Evolutionary conservation across 1,284 basidiomycete genomes (phyloP), one percentile per base, ranked within the genome.

Genomic region (Ganoderma sinense): DNA sequence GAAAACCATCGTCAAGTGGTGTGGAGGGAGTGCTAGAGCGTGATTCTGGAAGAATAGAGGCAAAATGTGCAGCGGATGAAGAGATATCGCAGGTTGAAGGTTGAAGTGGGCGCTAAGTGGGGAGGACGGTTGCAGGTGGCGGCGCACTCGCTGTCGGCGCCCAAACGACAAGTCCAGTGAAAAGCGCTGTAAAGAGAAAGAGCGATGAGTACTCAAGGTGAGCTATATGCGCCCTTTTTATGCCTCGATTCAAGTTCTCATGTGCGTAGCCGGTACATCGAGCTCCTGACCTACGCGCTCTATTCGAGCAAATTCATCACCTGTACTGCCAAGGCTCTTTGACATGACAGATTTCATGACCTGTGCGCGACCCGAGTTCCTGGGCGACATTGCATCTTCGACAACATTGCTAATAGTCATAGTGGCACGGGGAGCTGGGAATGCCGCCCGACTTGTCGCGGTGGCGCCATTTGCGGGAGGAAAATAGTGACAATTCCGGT

Each of bases 261-360:
- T 16, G 39, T 6, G 2, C 14, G 18, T 0, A 33, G 23, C 81
- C 86, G 89, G 72, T 95, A 95, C 83, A 85, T 95, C 61, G 96
- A 98, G 81, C 89, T 98, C 48, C 85, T 98, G 67, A 94, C 97
- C 66, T 91, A 95, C 67, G 96, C 97, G 36, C 93, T 97, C 18
- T 98, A 97, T 81, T 89, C n/a, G n/a, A n/a, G n/a, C 91, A 62
- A 97, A 98, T 82, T 95, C 96, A 4, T 89, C 98, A 3, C 97
- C 97, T 2, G 86, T 96, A 13, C 97, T 97, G 43, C 96, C 97
- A 84, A 97, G 97, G 82, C 84, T 98, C 20, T 86, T 98, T 75
- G 89, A 96, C 70, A 93, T 98, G 67, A 97, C 97, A 39, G 89
- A 94, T 78, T 91, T 95, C 14, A 86, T 88, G 77, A 93, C 97